A percentile compares a stretch with the other conserved stretches of the same genome.
phyloP scores from a whole-genome alignment of 2,329 filamentous ascomycete genomes.

The Aspergillus aculeatinus region DNA sequence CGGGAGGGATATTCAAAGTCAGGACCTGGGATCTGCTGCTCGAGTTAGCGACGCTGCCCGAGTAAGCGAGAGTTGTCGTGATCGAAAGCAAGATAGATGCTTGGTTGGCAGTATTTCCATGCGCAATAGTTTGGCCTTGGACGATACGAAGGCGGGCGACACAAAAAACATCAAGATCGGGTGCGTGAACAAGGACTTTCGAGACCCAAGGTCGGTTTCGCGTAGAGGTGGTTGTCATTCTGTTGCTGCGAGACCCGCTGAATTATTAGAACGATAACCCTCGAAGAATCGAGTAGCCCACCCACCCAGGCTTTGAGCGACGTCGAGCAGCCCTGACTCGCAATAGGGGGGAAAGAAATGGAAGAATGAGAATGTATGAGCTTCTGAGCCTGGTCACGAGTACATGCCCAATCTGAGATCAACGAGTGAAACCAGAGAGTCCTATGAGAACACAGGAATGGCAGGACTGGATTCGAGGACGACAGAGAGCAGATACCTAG shows the following conservation, averaged over 20 bases:
- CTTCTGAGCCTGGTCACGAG: constrained; percentile 20
- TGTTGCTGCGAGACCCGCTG: constrained; percentile 13
- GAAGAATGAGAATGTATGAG: constrained; percentile 3
- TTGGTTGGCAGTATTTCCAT: constrained; percentile 14
- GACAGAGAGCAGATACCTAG: constrained; percentile 18
- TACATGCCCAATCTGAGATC: constrained; percentile 19
- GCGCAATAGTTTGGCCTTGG: constrained; percentile 1
- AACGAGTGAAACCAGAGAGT: constrained; percentile 22
- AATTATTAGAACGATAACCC: constrained; percentile 12
- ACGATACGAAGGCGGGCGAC: constrained; percentile 18
- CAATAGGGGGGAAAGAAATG: background rate
- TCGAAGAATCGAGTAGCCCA: constrained; percentile 25
- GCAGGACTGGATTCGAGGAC: constrained; percentile 21
- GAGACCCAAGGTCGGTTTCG: constrained; percentile 14
- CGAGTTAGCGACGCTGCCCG: constrained; percentile 1
- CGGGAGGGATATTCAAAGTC: constrained; percentile 18
- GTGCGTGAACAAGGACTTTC: constrained; percentile 19
- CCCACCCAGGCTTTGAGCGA: constrained; percentile 24
- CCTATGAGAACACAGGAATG: constrained; percentile 26
- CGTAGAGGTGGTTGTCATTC: constrained; percentile 16
- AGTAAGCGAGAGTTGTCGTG: constrained; percentile 20
- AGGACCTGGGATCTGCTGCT: constrained; percentile 18
- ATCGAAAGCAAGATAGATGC: constrained; percentile 22
- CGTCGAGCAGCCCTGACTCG: constrained; percentile 26
- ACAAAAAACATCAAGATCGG: constrained; percentile 15